Conservation (phyloP, 495 filamentous ascomycete genomes). For the Tuber calosporum region DNA sequence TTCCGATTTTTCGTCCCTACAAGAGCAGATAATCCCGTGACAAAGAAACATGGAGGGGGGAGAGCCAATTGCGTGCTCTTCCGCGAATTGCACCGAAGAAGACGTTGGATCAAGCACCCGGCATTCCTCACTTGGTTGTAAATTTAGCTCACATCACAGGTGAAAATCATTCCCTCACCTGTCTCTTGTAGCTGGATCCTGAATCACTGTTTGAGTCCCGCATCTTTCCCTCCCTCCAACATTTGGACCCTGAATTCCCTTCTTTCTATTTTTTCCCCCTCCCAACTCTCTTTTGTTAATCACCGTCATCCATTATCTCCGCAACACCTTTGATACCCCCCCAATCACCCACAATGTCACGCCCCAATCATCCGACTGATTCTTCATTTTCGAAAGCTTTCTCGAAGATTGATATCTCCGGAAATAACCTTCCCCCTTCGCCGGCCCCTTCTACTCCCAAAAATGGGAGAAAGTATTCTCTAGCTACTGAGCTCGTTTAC, state of each 20-base stretch:
- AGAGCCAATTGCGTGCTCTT: conserved; percentile 27
- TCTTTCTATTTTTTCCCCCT: neutral
- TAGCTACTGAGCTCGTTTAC: conserved; percentile 93
- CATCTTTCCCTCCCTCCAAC: neutral
- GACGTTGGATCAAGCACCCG: neutral
- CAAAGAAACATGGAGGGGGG: neutral
- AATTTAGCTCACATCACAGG: neutral
- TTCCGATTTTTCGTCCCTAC: too few species aligned
- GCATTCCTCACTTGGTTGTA: neutral
- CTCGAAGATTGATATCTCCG: conserved; percentile 70
- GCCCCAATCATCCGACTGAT: conserved; percentile 6
- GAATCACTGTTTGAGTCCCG: neutral
- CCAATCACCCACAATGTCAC: conserved; percentile 10
- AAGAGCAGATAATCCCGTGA: neutral
- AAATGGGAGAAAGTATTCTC: conserved; percentile 74
- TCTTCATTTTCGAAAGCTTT: conserved; percentile 59
- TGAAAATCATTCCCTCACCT: neutral
- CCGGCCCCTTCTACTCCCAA: conserved; percentile 88
- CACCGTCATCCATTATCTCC: neutral
- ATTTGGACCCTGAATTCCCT: neutral
- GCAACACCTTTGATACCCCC: neutral
- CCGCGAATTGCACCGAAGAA: conserved; percentile 10
- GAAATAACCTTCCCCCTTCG: conserved; percentile 86
- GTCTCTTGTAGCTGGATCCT: neutral
- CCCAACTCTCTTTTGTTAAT: neutral